Evolutionary conservation across 2,329 filamentous ascomycete genomes (phyloP).

Genomic region (Beauveria sp.): DNA sequence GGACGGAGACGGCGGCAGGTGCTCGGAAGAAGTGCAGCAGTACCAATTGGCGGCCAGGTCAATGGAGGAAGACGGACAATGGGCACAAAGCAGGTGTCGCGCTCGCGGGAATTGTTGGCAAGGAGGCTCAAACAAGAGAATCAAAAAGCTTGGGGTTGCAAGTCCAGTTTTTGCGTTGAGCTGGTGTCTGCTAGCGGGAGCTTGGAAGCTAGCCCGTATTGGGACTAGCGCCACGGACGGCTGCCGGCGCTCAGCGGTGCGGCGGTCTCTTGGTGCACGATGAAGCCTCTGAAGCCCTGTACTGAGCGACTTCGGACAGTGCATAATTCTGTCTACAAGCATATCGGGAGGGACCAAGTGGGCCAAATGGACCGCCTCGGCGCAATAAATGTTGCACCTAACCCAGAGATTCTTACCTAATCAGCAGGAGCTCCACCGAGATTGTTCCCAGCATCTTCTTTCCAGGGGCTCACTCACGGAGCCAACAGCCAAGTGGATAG

Average conservation of each 20-base stretch:
- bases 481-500: neutral
- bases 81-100: conserved; percentile 7
- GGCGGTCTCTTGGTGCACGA: neutral
- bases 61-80: neutral
- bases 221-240: conserved; percentile 10
- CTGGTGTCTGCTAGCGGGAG: conserved; percentile 10
- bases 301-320: conserved; percentile 6
- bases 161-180: conserved; percentile 14
- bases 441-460: neutral
- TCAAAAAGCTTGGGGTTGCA: conserved; percentile 12
- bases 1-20: neutral
- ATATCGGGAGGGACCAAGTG: conserved; percentile 1
- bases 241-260: conserved; percentile 12
- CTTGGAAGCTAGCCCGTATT: conserved; percentile 6
- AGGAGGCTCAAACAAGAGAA: conserved; percentile 7
- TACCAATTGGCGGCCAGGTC: conserved; percentile 9
- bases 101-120: conserved; percentile 12
- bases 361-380: neutral
- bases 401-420: conserved; percentile 9
- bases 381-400: conserved; percentile 7
- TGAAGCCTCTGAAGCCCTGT: neutral
- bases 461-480: neutral
- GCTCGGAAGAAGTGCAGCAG: neutral
- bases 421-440: neutral
- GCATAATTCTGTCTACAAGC: conserved; percentile 7